Evolutionary conservation across 129 eudicot species (phyloP).

Genomic region (Tagetes patula): DNA sequence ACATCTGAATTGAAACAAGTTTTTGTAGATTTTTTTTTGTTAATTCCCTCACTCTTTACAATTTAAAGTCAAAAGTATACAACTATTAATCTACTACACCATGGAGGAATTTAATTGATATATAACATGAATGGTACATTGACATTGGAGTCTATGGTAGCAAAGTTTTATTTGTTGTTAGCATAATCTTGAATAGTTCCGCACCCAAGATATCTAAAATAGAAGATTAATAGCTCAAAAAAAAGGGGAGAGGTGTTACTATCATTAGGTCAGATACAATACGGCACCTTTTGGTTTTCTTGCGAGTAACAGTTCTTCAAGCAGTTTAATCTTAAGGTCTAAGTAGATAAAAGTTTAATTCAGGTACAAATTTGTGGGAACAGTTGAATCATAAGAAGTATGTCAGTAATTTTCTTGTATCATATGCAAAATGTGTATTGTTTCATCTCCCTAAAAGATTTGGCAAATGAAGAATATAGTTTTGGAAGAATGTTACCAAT

Average conservation of each 20-base stretch:
- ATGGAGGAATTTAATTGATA: background rate
- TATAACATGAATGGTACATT: background rate
- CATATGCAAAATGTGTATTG: background rate
- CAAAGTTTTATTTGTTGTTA: background rate
- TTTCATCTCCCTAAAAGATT: background rate
- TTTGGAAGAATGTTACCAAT: background rate
- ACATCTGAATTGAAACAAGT: background rate
- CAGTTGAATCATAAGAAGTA: background rate
- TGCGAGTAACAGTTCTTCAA: background rate
- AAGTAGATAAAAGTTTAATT: background rate
- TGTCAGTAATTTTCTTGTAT: background rate
- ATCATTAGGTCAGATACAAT: no score
- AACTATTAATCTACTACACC: background rate
- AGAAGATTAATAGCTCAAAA: no score
- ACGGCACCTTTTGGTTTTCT: background rate
- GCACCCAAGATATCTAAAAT: background rate
- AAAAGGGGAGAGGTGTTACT: background rate
- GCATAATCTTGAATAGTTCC: background rate
- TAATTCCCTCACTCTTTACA: background rate
- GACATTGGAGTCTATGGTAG: background rate
- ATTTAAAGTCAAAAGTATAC: background rate
- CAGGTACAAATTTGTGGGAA: background rate
- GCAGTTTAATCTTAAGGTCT: background rate
- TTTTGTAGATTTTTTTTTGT: background rate
- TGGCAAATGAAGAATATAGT: conserved; percentile 9